Base-by-base conservation (phyloP, 164 flowering plant species). In the Chimonanthus salicifolius region DNA sequence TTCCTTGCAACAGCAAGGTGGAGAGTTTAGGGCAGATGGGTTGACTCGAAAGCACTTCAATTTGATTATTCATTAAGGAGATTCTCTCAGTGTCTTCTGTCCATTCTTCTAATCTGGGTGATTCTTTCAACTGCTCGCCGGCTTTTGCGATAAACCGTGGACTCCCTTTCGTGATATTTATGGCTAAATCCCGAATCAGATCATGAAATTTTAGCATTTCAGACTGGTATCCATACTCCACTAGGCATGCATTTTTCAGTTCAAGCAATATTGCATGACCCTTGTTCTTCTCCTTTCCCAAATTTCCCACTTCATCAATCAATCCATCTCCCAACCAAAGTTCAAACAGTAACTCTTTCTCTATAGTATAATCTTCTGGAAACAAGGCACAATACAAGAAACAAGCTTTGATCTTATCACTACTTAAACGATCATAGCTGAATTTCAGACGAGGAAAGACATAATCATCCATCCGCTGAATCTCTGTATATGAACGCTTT, bases 251-350 rank as follows among this genome's bases (percentile, higher is more conserved):
- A 16, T 80, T 71, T 49, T 54, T 74, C 0, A 78, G 69, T 20
- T 60, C 77, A n/a, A 77, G 74, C n/a, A 83, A 16, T 43, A 81
- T 68, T 0, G 68, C 44, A 66, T 71, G 72, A 5, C 80, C 82
- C 54, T 58, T 66, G 33, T 79, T 74, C 7, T 58, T 8, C 71
- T 75, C 49, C 20, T 10, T 71, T 50, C n/a, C 20, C 16, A 15
- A 33, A 20, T 66, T 7, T 43, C 74, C 65, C 20, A 45, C 51
- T 45, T 70, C 75, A 10, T 73, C 73, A 16, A 82, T 71, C 4
- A 78, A 48, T 20, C 74, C 81, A 49, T 80, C 82, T 1, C 15
- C 67, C n/a, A 82, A 74, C 79, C 78, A 81, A 16, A 68, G 54
- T 6, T 60, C 54, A 1, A 78, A 66, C 54, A 81, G 21, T n/a